These are phyloP conservation scores for Deuterostichococcus epilithicus DNA, from an alignment of 139 green algal genomes.

Conservation along the genomic window DNA sequence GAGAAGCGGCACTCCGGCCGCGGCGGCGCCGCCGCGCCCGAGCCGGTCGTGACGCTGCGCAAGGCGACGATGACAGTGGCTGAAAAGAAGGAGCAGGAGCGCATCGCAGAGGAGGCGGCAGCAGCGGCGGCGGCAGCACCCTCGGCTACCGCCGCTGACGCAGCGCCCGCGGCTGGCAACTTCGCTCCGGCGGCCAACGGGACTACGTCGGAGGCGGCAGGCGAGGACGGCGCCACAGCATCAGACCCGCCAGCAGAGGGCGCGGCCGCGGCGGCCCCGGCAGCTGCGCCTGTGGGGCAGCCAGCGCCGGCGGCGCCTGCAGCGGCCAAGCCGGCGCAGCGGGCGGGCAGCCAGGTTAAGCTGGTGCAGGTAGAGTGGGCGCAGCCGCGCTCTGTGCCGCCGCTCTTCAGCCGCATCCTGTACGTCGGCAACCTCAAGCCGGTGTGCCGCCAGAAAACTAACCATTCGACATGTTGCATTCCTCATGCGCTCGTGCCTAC, in stretches of 20 bases:
- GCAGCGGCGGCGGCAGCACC: background rate
- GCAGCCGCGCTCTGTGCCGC: conserved; percentile 24
- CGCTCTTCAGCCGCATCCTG: conserved; percentile 44
- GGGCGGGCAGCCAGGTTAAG: conserved; percentile 26
- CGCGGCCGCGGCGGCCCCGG: too few species aligned
- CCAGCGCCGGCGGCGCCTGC: too few species aligned
- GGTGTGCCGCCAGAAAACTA: background rate
- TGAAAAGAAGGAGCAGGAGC: conserved; percentile 1
- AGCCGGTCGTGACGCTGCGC: background rate
- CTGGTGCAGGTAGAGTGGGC: conserved; percentile 43
- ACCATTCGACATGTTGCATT: background rate
- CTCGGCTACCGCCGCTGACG: background rate
- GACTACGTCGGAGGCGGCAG: too few species aligned
- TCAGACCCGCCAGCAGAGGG: too few species aligned
- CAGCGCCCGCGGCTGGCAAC: too few species aligned
- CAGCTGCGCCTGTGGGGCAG: too few species aligned
- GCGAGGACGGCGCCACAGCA: too few species aligned
- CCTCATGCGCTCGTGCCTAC: background rate
- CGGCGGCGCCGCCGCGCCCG: background rate
- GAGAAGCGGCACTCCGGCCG: conserved; percentile 8
- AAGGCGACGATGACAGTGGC: background rate
- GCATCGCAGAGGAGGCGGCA: background rate
- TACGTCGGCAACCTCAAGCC: conserved; percentile 46
- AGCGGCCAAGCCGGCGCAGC: background rate
- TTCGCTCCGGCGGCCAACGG: too few species aligned